Percentiles rank a stretch among this genome's conserved stretches.
Evolutionary conservation across 163 green algal genomes (phyloP).

Genomic region (Chlorella variabilis): DNA sequence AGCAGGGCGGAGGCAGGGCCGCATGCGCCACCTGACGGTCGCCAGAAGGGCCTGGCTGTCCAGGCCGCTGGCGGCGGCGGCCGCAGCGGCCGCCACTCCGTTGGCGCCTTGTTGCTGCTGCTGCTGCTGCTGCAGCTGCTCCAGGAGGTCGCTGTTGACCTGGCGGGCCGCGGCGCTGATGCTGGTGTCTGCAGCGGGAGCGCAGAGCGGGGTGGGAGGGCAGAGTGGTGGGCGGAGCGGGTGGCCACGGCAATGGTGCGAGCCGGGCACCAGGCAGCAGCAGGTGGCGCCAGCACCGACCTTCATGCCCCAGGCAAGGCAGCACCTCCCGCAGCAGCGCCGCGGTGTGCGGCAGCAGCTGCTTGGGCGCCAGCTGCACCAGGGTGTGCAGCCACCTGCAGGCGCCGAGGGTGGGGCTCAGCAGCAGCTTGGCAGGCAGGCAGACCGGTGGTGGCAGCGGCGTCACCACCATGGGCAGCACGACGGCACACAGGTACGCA

Average conservation of each 20-base stretch:
- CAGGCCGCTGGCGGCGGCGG: background rate
- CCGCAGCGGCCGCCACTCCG: background rate
- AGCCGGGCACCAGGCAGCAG: too few relatives aligned
- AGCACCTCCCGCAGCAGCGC: constrained; percentile 84
- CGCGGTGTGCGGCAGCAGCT: constrained; percentile 76
- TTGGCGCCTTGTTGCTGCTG: background rate
- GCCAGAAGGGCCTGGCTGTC: constrained; percentile 32
- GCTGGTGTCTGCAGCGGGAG: background rate
- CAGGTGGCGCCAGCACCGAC: too few relatives aligned
- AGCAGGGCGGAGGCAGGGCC: too few relatives aligned
- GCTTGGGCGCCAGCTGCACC: constrained; percentile 67
- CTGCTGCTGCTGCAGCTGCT: constrained; percentile 27
- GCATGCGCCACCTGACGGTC: background rate
- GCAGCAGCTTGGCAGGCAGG: too few relatives aligned
- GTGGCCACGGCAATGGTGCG: background rate
- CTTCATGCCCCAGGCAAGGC: constrained; percentile 73
- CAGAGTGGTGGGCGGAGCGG: background rate
- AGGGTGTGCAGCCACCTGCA: constrained; percentile 73
- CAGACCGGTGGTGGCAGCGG: too few relatives aligned
- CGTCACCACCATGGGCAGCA: too few relatives aligned
- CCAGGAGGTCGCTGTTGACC: constrained; percentile 27
- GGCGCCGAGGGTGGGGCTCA: too few relatives aligned
- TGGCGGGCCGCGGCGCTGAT: constrained; percentile 15
- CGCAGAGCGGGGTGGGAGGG: background rate
- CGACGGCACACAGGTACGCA: too few relatives aligned